Conservation (phyloP, 192 early-diverging fungal genomes). For the Radiomyces spectabilis region DNA sequence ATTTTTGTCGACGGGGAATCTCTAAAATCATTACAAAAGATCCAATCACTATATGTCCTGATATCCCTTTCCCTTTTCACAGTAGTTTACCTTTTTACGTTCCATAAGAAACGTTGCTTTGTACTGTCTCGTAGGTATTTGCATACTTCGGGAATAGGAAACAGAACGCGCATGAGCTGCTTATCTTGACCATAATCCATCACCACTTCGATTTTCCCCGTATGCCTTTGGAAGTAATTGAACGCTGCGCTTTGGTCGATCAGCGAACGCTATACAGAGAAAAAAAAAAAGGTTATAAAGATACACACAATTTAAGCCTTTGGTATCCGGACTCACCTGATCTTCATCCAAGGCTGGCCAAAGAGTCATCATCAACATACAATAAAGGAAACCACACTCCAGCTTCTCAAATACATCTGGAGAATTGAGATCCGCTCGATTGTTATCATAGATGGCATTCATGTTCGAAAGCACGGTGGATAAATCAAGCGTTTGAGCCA, state of each 20-base stretch:
- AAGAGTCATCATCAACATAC: conserved; percentile 16
- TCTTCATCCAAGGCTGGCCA: conserved; percentile 2
- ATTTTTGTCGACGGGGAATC: conserved; percentile 17
- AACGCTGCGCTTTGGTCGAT: conserved; percentile 7
- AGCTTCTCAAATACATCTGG: conserved; percentile 3
- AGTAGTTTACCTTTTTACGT: conserved; percentile 18
- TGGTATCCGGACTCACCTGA: conserved; percentile 1
- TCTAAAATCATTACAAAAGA: background rate
- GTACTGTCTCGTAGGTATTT: conserved; percentile 13
- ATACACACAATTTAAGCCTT: background rate
- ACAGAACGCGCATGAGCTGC: conserved; percentile 12
- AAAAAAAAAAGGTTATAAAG: background rate
- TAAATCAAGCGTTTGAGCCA: conserved; percentile 8
- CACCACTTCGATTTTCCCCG: conserved; percentile 16
- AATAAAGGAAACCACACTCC: conserved; percentile 14
- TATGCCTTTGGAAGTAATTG: conserved; percentile 13
- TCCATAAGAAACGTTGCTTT: conserved; percentile 19
- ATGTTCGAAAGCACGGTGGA: conserved; percentile 8
- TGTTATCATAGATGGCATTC: conserved; percentile 7
- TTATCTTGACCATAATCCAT: conserved; percentile 24
- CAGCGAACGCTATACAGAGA: background rate
- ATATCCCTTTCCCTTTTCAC: background rate
- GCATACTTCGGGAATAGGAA: conserved; percentile 18
- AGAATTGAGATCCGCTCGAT: background rate
- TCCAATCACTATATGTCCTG: background rate